Conservation (phyloP, 352 stramenopile genomes). For the Peronosclerospora sorghi region DNA sequence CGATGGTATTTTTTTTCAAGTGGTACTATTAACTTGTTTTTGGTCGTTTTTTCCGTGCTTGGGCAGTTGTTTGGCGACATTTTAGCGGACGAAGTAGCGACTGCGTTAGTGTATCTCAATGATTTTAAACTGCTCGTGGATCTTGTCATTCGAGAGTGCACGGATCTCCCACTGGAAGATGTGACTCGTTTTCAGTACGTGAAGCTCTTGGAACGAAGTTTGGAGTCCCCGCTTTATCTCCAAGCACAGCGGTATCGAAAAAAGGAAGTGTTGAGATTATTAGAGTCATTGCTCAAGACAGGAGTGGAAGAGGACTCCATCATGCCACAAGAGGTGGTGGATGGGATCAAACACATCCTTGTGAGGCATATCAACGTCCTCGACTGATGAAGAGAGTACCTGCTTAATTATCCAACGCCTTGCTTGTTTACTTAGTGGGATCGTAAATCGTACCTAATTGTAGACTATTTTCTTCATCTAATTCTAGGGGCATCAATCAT, state of each 20-base stretch:
- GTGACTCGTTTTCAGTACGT: conserved; percentile 31
- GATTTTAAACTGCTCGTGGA: conserved; percentile 69
- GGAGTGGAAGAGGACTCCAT: conserved; percentile 29
- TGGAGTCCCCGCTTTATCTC: conserved; percentile 36
- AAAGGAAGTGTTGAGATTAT: conserved; percentile 31
- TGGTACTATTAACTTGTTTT: background rate
- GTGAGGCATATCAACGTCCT: conserved; percentile 48
- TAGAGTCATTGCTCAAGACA: conserved; percentile 36
- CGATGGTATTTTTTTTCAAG: background rate
- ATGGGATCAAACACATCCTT: conserved; percentile 34
- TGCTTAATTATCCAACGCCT: too few species aligned
- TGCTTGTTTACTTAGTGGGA: too few species aligned
- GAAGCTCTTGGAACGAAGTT: conserved; percentile 28
- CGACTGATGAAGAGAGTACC: conserved; percentile 21
- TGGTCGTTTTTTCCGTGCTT: too few species aligned
- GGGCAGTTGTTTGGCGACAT: conserved; percentile 47
- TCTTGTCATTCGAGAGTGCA: conserved; percentile 51
- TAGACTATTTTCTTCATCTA: too few species aligned
- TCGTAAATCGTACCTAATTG: too few species aligned
- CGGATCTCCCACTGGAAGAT: conserved; percentile 46
- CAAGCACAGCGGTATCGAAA: conserved; percentile 49
- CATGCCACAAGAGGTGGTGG: conserved; percentile 22
- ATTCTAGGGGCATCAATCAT: too few species aligned
- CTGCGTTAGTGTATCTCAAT: conserved; percentile 50
- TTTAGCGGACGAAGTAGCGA: conserved; percentile 29